phyloP scores from a whole-genome alignment of 345 rosid genomes.

The Citropsis articulata region DNA sequence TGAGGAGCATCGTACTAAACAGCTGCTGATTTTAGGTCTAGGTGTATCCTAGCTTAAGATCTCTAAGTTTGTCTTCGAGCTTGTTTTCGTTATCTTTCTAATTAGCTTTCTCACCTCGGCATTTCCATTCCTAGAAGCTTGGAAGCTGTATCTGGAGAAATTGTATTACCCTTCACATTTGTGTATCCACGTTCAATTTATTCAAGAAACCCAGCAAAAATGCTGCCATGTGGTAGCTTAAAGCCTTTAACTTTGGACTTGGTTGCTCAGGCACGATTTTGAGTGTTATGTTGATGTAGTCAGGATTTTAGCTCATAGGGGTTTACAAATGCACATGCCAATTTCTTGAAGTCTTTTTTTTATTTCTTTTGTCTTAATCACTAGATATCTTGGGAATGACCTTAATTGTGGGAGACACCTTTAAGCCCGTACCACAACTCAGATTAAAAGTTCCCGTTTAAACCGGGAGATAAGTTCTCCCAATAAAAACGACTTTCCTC shows the following conservation, averaged over 20 bases:
- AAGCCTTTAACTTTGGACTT: constrained; percentile 29
- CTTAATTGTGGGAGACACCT: rapidly evolving
- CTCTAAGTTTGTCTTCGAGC: too few species aligned
- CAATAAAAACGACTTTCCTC: too few species aligned
- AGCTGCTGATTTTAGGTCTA: too few species aligned
- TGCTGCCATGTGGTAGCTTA: constrained; percentile 32
- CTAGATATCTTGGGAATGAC: rapidly evolving
- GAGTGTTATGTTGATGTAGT: constrained; percentile 30
- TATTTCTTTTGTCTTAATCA: too few species aligned
- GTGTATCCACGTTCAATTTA: constrained; percentile 47
- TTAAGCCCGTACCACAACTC: too few species aligned
- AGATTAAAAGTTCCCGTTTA: too few species aligned
- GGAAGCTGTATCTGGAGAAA: constrained; percentile 40
- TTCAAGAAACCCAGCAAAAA: constrained; percentile 7
- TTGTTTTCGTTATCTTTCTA: too few species aligned
- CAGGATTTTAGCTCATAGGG: constrained; percentile 33
- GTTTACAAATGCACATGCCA: constrained; percentile 31
- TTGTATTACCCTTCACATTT: constrained; percentile 37
- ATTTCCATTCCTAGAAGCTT: constrained; percentile 42
- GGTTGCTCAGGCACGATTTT: constrained; percentile 37
- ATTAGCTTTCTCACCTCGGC: background rate
- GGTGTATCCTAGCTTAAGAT: too few species aligned
- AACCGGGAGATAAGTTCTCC: rapidly evolving
- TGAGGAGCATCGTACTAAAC: too few species aligned
- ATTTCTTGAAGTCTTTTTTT: too few species aligned